A percentile compares a stretch with the other conserved stretches of the same genome.
These are phyloP conservation scores for Anthracocystis panici-leucophaei DNA, from an alignment of 1,284 basidiomycete species.

Conservation along the genomic window DNA sequence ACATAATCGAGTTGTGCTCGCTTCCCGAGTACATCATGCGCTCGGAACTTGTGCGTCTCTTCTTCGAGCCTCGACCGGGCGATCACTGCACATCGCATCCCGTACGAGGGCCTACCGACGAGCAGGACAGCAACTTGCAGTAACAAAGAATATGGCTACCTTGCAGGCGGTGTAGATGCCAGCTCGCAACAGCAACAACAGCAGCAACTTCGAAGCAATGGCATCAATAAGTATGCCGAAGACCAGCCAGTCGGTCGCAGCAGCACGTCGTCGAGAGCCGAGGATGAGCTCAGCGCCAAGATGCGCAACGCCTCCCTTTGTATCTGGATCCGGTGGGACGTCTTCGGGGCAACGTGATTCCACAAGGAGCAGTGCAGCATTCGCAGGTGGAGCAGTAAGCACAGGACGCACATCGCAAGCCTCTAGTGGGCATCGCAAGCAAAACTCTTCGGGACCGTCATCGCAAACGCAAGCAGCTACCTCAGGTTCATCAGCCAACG, in stretches of 20 bases:
- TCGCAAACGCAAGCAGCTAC: slow-evolving; percentile 19
- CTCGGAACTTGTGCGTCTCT: slow-evolving; percentile 82
- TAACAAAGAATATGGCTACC: slow-evolving; percentile 47
- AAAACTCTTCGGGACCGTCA: slow-evolving; percentile 31
- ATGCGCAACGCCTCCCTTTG: slow-evolving; percentile 44
- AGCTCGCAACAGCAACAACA: slow-evolving; percentile 20
- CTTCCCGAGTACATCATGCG: slow-evolving; percentile 84
- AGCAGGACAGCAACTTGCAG: slow-evolving; percentile 26
- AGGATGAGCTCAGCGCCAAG: slow-evolving; percentile 36
- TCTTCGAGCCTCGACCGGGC: slow-evolving; percentile 87
- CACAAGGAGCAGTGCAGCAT: slow-evolving; percentile 32
- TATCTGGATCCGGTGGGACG: slow-evolving; percentile 15
- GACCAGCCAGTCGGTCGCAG: slow-evolving; percentile 44
- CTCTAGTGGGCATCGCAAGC: slow-evolving; percentile 46
- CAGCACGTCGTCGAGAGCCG: slow-evolving; percentile 30
- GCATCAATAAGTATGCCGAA: slow-evolving; percentile 45
- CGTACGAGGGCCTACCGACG: slow-evolving; percentile 23
- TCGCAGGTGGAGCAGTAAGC: slow-evolving; percentile 17
- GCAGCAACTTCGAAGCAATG: slow-evolving; percentile 30
- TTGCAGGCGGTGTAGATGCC: slow-evolving; percentile 25
- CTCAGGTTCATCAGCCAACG: slow-evolving; percentile 48
- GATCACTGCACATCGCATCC: slow-evolving; percentile 73
- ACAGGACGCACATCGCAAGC: slow-evolving; percentile 42
- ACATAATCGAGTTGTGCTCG: slow-evolving; percentile 82
- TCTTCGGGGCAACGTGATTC: slow-evolving; percentile 37